These are phyloP conservation scores for Phytophthora aleatoria DNA, from an alignment of 352 stramenopile species.

Conservation along the genomic window DNA sequence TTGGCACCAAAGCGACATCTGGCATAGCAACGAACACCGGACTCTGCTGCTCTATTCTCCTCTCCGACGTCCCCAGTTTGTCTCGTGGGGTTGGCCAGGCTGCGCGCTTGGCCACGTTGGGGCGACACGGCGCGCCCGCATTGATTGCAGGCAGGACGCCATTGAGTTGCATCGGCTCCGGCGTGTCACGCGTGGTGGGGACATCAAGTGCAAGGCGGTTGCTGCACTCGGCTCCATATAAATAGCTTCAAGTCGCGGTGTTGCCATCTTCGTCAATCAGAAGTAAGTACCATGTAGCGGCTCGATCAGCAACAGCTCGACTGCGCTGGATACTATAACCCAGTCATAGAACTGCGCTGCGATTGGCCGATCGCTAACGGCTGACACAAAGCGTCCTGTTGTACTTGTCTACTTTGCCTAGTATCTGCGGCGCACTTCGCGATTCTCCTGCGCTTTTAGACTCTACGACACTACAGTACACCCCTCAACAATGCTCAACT, in stretches of 20 bases:
- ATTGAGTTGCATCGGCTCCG: background rate
- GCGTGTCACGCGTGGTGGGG: background rate
- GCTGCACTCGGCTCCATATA: constrained; percentile 2
- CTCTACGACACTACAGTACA: background rate
- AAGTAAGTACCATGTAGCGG: background rate
- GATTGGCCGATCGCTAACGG: constrained; percentile 16
- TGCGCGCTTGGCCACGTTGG: constrained; percentile 33
- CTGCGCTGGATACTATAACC: background rate
- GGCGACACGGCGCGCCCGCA: constrained; percentile 1
- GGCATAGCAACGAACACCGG: background rate
- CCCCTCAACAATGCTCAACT: constrained; percentile 33
- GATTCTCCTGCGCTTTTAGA: constrained; percentile 9
- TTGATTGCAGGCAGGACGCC: constrained; percentile 14
- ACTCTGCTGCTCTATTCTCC: constrained; percentile 5
- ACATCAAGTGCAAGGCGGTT: constrained; percentile 14
- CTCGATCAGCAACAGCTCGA: constrained; percentile 1
- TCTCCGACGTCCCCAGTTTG: constrained; percentile 4
- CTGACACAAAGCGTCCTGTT: constrained; percentile 9
- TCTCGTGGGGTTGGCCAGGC: constrained; percentile 33
- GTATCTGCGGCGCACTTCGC: constrained; percentile 11
- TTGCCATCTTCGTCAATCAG: background rate
- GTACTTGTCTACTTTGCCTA: constrained; percentile 14
- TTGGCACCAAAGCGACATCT: constrained; percentile 6
- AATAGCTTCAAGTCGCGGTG: constrained; percentile 13
- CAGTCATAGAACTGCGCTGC: background rate